Evolutionary conservation across 2,329 filamentous ascomycete genomes (phyloP), one percentile per base, ranked within the genome.

Genomic region (Penicillium sp.): DNA sequence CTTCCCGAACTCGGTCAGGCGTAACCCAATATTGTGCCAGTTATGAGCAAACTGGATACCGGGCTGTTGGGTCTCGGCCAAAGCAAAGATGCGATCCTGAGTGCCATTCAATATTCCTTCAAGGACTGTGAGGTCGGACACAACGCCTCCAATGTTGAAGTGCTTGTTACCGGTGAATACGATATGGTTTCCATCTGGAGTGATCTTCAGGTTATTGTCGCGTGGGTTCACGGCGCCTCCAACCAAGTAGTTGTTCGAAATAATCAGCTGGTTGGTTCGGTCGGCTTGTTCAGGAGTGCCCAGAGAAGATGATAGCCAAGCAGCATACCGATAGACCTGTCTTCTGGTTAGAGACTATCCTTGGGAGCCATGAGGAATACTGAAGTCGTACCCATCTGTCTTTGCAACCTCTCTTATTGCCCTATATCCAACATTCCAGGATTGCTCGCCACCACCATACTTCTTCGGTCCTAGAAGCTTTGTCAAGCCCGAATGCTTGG

Each of bases 141-240:
- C 77, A 0, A 87, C 85, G 26, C 85, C 85, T 0, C 86, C 86
- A 0, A 85, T 89, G 65, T 85, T 88, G 76, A 88, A 88, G 71
- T 82, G 78, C 69, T 89, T 89, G 70, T 78, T 79, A 1, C 85
- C 85, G 56, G 82, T 82, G 69, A 86, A 88, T 2, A 85, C 67
- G 14, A 88, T 68, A 2, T 79, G 72, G 4, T 84, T 80, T 1
- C 81, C 83, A 1, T 83, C 76, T 1, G 76, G 69, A 0, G 76
- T 82, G 58, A 86, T 84, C 31, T 77, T 81, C 9, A 87, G 70
- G 61, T 88, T 85, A 38, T 74, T 83, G 65, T 88, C 85, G 4
- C 85, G 80, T 0, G 85, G 85, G 60, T 88, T 88, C 20, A 88
- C 85, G 0, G 86, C 82, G n/a, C 75, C 85, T 8, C 85, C 85